phyloP scores from a whole-genome alignment of 148 eudicot species.

The Cornus controversa region DNA sequence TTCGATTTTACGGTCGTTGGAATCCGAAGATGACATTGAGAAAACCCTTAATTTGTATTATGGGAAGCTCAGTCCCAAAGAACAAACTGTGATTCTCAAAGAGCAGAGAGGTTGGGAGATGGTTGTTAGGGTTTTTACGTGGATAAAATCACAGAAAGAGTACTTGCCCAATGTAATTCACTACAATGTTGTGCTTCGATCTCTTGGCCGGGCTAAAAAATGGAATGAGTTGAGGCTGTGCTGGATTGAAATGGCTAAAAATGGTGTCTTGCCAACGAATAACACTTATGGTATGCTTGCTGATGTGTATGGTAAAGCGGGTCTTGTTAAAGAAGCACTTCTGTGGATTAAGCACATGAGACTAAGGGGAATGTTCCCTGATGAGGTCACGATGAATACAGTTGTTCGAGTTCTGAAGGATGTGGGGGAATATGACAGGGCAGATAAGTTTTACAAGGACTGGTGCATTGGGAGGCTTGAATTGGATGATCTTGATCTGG shows the following conservation, averaged over 20 bases:
- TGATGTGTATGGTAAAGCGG: constrained; percentile 87
- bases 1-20: constrained; percentile 53
- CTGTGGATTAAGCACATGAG: constrained; percentile 92
- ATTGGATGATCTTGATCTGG: constrained; percentile 54
- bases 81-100: constrained; percentile 73
- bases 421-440: constrained; percentile 70
- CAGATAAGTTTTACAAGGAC: constrained; percentile 69
- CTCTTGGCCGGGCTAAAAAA: constrained; percentile 68
- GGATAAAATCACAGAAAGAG: constrained; percentile 63
- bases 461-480: constrained; percentile 77
- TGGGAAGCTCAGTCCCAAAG: constrained; percentile 63
- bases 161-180: constrained; percentile 78
- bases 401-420: constrained; percentile 73
- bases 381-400: constrained; percentile 88
- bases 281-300: constrained; percentile 83
- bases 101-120: constrained; percentile 74
- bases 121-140: constrained; percentile 74
- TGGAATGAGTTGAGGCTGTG: constrained; percentile 90
- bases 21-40: constrained; percentile 47
- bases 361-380: constrained; percentile 65
- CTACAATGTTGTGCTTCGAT: constrained; percentile 77
- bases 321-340: constrained; percentile 70
- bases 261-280: constrained; percentile 67
- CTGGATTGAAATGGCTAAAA: constrained; percentile 87
- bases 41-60: constrained; percentile 49